Evolutionary conservation across 73 alveolate genomes (phyloP).

Genomic region (Tetrahymena thermophila): DNA sequence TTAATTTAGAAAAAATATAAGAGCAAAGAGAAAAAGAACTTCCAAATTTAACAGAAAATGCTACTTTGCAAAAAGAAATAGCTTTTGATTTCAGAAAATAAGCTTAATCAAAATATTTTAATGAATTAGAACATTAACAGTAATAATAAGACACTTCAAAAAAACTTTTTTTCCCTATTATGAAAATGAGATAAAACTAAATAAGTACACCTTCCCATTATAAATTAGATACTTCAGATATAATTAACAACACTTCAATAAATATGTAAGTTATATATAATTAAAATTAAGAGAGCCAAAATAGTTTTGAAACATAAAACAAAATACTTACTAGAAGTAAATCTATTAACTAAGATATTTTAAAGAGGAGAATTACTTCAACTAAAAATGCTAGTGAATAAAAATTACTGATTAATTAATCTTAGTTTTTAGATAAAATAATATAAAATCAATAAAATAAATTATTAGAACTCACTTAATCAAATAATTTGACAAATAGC

Average conservation of each 20-base stretch:
- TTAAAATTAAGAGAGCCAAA: background rate
- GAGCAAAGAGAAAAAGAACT: background rate
- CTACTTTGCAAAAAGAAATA: background rate
- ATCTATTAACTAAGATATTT: too few species aligned
- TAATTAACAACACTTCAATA: background rate
- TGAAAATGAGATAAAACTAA: too few species aligned
- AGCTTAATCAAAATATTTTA: background rate
- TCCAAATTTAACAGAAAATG: background rate
- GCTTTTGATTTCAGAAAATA: background rate
- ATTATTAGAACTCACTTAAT: background rate
- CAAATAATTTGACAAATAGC: background rate
- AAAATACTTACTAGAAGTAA: background rate
- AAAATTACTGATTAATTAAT: too few species aligned
- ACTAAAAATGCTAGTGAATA: background rate
- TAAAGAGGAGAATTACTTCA: background rate
- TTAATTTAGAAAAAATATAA: background rate
- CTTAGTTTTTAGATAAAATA: background rate
- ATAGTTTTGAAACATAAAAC: background rate
- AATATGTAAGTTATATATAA: too few species aligned
- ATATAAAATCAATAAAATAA: background rate
- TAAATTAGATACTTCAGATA: background rate
- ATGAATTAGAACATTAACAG: background rate
- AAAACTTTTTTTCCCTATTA: too few species aligned
- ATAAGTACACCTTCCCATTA: too few species aligned
- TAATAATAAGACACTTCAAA: background rate